phyloP scores from a whole-genome alignment of 192 early-diverging fungal species.

The Phlyctochytrium bullatum region DNA sequence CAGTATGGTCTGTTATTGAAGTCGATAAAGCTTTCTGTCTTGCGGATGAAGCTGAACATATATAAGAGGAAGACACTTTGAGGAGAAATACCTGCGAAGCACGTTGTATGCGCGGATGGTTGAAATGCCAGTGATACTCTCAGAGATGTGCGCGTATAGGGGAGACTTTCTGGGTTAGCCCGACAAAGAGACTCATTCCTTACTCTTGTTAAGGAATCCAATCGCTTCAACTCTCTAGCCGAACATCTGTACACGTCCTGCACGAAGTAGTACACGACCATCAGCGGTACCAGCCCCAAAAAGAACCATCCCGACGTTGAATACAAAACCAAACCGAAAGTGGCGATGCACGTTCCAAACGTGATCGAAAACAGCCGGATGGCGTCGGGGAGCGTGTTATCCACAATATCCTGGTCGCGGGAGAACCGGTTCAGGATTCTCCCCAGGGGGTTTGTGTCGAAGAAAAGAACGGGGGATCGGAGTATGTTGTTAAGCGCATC shows the following conservation, averaged over 20 bases:
- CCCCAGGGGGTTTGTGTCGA: slow-evolving; percentile 72
- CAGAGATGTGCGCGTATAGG: slow-evolving; percentile 78
- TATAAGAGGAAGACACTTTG: not conserved
- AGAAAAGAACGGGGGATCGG: slow-evolving; percentile 75
- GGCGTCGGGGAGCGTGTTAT: slow-evolving; percentile 30
- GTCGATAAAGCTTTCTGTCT: slow-evolving; percentile 68
- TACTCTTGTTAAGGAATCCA: slow-evolving; percentile 31
- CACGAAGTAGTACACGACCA: slow-evolving; percentile 33
- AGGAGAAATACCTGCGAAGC: not conserved
- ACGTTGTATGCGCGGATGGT: slow-evolving; percentile 78
- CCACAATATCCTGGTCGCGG: slow-evolving; percentile 12
- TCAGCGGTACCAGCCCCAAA: slow-evolving; percentile 13
- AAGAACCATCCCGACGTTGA: slow-evolving; percentile 27
- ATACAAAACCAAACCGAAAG: slow-evolving; percentile 30
- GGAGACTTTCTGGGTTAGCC: slow-evolving; percentile 40
- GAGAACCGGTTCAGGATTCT: slow-evolving; percentile 61
- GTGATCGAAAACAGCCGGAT: slow-evolving; percentile 46
- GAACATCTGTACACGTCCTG: slow-evolving; percentile 33
- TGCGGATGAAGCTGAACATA: slow-evolving; percentile 57
- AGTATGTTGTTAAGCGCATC: slow-evolving; percentile 63
- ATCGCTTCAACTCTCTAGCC: slow-evolving; percentile 34
- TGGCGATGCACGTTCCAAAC: slow-evolving; percentile 20
- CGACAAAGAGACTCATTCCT: not conserved
- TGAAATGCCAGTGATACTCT: slow-evolving; percentile 72
- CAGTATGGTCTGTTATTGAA: slow-evolving; percentile 78